Base-by-base conservation (phyloP, 2,329 filamentous ascomycete genomes). In the Claviceps sp. region DNA sequence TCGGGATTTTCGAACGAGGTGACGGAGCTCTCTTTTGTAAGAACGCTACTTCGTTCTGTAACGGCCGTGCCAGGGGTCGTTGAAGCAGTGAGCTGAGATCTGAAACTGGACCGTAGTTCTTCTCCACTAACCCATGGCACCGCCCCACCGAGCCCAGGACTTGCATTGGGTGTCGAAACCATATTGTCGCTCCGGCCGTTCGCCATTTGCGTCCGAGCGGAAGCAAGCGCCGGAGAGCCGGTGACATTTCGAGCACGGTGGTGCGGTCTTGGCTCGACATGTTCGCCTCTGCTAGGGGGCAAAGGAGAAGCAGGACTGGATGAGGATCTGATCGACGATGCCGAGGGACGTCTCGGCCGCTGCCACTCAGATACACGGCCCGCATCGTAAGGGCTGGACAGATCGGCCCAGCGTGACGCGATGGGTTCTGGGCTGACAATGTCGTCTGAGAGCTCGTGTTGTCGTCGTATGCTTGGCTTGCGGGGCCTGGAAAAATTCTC, bases 41-140 rank as follows among this genome's bases (percentile, higher is more conserved):
- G 66, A 48, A 93, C 75, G 62, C 89, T 95, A 65, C 87, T 94
- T 55, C 87, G 78, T 62, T 91, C 87, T 1, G 88, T 94, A n/a
- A 83, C 81, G 5, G 66, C 58, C 2, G 76, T 78, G 24, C 84
- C 89, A 37, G 75, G 76, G 26, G 71, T 69, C 5, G 76, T 77
- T 3, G 77, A 80, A 39, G 71, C 64, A 17, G 77, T 76, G 50
- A 75, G 64, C 55, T 80, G 77, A 14, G 78, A 80, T 52, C 77
- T 74, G 59, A 73, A 77, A 64, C 77, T 81, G 0, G 74, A 76
- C 39, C 77, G 72, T 37, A 73, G 66, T 61, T 78, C 76, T 52
- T 78, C 76, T 51, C 69, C 72, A 54, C 68, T 68, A 56, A 76
- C 60, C 66, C 77, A 78, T 40, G 73, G 74, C 37, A 71, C 67